Percentiles rank a stretch among this genome's conserved stretches.
phyloP scores from a whole-genome alignment of 2,329 filamentous ascomycete species.

The Cladophialophora carrionii region DNA sequence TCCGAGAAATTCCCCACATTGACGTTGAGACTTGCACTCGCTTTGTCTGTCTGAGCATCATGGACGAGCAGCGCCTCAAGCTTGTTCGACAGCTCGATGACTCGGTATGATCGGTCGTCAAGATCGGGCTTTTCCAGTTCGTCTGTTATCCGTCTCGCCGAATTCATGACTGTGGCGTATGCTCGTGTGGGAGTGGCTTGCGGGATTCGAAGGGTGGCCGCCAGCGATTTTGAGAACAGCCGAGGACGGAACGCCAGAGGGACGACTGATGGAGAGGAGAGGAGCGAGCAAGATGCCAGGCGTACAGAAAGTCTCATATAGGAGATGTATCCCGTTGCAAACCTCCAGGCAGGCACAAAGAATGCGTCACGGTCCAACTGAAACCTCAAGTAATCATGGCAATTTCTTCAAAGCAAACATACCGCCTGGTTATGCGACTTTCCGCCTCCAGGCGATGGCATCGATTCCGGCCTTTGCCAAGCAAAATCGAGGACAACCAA shows the following conservation, averaged over 20 bases:
- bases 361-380: constrained; percentile 17
- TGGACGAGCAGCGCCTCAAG: constrained; percentile 91
- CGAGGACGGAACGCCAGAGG: constrained; percentile 20
- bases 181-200: constrained; percentile 15
- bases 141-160: constrained; percentile 61
- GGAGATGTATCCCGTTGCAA: constrained; percentile 13
- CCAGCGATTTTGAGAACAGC: constrained; percentile 17
- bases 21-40: constrained; percentile 91
- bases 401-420: constrained; percentile 3
- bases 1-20: constrained; percentile 97
- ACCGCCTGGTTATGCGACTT: neutral
- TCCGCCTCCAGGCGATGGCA: constrained; percentile 7
- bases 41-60: constrained; percentile 94
- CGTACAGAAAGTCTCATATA: constrained; percentile 33
- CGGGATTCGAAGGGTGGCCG: constrained; percentile 16
- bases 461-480: constrained; percentile 2
- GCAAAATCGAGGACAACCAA: constrained; percentile 8
- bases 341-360: constrained; percentile 17
- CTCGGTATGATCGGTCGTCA: constrained; percentile 84
- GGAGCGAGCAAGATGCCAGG: constrained; percentile 23
- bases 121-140: constrained; percentile 78
- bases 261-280: constrained; percentile 18
- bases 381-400: constrained; percentile 19
- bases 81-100: constrained; percentile 81
- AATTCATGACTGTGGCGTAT: constrained; percentile 38